Base-by-base conservation (phyloP, 768 basidiomycete species). In the Boletus pseudopeckii region DNA sequence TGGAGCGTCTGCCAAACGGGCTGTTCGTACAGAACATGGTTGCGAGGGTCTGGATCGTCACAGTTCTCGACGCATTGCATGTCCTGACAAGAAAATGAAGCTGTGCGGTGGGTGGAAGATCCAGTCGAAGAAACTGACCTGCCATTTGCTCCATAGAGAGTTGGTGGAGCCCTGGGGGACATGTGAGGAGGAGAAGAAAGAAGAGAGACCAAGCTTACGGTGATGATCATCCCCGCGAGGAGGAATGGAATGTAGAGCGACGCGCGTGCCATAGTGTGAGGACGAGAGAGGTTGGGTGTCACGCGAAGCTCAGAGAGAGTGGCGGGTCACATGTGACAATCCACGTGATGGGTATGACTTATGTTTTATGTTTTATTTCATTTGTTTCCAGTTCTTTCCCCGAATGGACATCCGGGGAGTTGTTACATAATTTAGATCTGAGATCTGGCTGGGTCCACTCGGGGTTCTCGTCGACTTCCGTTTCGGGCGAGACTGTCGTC, bases 51-150 rank as follows among this genome's bases (percentile, higher is more conserved):
- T 36, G 80, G 80, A 58, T 85, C 79, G 44, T 70, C 68, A 69
- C 96, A 98, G 71, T 95, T 90, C 78, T 92, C 92, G 41, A 98
- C 95, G 66, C 96, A 98, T 84, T 97, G 92, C 91, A 97, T 96
- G 70, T 98, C 96, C 86, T 89, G 56, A 13, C 47, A 45, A 34
- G 18, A 39, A 28, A 54, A 55, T 62, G 49, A 47, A 37, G 41
- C 7, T 8, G 5, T 41, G 47, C 14, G 15, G 18, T 30, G 17
- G n/a, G 13, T 26, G 32, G 7, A 9, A 24, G 8, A 22, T 15
- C 8, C 11, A 10, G 18, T 15, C 1, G 26, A 28, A 10, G 39
- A 24, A 39, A 64, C 77, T 63, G 56, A 74, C 87, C 86, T 91
- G 90, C 81, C 82, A 92, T 71, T 92, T 92, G 70, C 77, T 80